Conservation (phyloP, 352 stramenopile genomes). For the Phytophthora quininea region DNA sequence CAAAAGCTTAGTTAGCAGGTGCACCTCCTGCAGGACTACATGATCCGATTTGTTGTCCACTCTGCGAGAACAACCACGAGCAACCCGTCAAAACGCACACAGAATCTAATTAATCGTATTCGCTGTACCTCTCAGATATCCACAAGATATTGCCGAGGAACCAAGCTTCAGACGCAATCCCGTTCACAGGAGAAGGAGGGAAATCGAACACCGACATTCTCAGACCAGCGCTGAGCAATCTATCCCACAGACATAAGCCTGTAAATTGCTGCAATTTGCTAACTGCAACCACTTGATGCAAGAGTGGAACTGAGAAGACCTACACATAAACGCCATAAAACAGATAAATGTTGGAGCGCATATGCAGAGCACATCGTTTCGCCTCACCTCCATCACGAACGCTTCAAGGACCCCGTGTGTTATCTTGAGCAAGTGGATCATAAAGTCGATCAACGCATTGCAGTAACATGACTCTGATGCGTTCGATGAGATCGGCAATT, state of each 20-base stretch:
- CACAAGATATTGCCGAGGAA: constrained; percentile 70
- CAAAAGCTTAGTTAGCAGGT: constrained; percentile 52
- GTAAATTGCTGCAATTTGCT: constrained; percentile 32
- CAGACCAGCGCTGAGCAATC: constrained; percentile 33
- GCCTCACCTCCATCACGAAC: constrained; percentile 41
- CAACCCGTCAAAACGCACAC: constrained; percentile 3
- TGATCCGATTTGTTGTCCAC: constrained; percentile 35
- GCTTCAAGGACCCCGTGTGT: constrained; percentile 25
- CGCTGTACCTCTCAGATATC: constrained; percentile 35
- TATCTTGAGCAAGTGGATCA: constrained; percentile 27
- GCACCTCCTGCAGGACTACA: constrained; percentile 40
- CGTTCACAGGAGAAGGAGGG: constrained; percentile 43
- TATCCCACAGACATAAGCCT: constrained; percentile 32
- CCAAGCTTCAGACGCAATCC: constrained; percentile 62
- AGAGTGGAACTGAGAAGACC: constrained; percentile 55
- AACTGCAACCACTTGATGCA: constrained; percentile 37
- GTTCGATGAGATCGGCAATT: constrained; percentile 22
- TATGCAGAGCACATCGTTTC: not conserved
- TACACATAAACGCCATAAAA: constrained; percentile 18
- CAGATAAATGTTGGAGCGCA: not conserved
- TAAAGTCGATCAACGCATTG: constrained; percentile 35
- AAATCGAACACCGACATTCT: constrained; percentile 43
- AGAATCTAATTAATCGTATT: too few species aligned
- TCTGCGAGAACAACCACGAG: constrained; percentile 17
- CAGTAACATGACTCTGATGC: constrained; percentile 27